Evolutionary conservation across 192 early-diverging fungal species (phyloP).

Genomic region (Coemansia sp.): DNA sequence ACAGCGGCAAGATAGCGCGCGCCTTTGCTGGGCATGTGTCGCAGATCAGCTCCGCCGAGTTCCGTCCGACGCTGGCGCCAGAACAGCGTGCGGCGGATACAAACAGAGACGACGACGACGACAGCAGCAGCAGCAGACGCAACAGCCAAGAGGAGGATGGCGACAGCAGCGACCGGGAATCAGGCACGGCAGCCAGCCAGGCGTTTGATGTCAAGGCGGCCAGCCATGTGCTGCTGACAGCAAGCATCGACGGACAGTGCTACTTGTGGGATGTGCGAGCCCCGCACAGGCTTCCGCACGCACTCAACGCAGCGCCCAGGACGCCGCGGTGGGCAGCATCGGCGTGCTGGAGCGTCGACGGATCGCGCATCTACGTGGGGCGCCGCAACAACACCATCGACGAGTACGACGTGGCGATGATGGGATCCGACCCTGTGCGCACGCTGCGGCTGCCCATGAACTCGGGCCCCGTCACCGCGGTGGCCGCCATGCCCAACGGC

Average conservation of each 20-base stretch:
- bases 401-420: slow-evolving; percentile 74
- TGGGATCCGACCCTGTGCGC: slow-evolving; percentile 62
- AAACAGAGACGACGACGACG: neutral
- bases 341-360: slow-evolving; percentile 83
- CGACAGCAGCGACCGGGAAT: neutral
- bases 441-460: slow-evolving; percentile 80
- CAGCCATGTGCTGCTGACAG: slow-evolving; percentile 61
- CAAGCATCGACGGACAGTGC: slow-evolving; percentile 74
- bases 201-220: slow-evolving; percentile 17
- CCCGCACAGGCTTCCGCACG: slow-evolving; percentile 54
- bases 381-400: slow-evolving; percentile 90
- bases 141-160: neutral
- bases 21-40: slow-evolving; percentile 74
- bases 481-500: slow-evolving; percentile 75
- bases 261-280: slow-evolving; percentile 75
- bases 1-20: slow-evolving; percentile 70
- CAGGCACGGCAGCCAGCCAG: neutral
- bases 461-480: slow-evolving; percentile 83
- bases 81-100: neutral
- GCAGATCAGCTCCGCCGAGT: slow-evolving; percentile 76
- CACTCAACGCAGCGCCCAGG: slow-evolving; percentile 57
- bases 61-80: slow-evolving; percentile 60
- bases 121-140: neutral
- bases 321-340: slow-evolving; percentile 77
- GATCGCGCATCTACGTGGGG: slow-evolving; percentile 76